These are phyloP conservation scores for Botrytis elliptica DNA, from an alignment of 2,329 filamentous ascomycete genomes.

Conservation along the genomic window DNA sequence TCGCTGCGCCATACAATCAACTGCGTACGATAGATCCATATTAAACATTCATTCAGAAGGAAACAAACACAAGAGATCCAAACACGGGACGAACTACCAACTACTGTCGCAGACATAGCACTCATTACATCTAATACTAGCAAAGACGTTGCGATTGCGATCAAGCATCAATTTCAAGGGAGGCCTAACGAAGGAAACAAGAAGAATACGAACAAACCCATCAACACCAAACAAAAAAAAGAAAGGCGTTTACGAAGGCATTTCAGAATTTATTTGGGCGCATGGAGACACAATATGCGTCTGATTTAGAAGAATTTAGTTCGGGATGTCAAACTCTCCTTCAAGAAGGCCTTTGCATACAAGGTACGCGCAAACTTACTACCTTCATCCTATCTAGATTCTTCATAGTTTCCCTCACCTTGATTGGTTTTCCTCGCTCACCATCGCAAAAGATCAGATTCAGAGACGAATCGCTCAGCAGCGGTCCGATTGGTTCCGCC, in stretches of 20 bases:
- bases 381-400: not conserved
- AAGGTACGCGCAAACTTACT: constrained; percentile 19
- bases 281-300: constrained; percentile 25
- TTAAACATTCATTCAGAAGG: constrained; percentile 1
- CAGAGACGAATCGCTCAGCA: constrained; percentile 30
- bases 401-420: constrained; percentile 7
- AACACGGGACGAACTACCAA: constrained; percentile 14
- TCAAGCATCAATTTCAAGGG: not conserved
- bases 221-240: not conserved
- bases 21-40: not conserved
- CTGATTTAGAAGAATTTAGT: constrained; percentile 23
- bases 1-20: not conserved
- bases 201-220: not conserved
- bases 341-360: constrained; percentile 26
- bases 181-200: not conserved
- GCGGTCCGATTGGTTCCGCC: constrained; percentile 29
- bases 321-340: constrained; percentile 27
- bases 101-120: constrained; percentile 11
- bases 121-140: not conserved
- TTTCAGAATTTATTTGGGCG: constrained; percentile 6
- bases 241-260: not conserved
- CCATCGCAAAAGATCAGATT: constrained; percentile 30
- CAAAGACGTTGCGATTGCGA: constrained; percentile 2
- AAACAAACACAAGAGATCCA: not conserved
- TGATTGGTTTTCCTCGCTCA: constrained; percentile 16